These are phyloP conservation scores for Lichtheimia corymbifera DNA, from an alignment of 371 early-diverging fungal species.

Conservation along the genomic window DNA sequence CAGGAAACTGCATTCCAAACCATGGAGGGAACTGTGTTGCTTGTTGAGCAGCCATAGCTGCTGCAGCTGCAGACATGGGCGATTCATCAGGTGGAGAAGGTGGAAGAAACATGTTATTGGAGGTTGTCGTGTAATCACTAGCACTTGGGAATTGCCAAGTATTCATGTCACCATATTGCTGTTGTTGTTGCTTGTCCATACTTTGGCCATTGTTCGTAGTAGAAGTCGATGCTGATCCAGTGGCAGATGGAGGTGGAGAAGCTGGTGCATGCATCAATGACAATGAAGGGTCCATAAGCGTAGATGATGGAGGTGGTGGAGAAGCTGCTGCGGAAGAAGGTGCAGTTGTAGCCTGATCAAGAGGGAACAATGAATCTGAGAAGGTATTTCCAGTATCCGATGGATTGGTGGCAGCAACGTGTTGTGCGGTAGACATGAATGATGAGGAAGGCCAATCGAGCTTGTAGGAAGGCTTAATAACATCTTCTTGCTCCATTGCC, in stretches of 20 bases:
- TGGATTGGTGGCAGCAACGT: too few species aligned
- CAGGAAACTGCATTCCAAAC: slow-evolving; percentile 9
- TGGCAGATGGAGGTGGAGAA: neutral
- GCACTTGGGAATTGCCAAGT: neutral
- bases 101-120: slow-evolving; percentile 8
- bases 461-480: neutral
- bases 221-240: neutral
- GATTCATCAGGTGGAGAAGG: slow-evolving; percentile 15
- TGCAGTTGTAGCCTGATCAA: too few species aligned
- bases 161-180: neutral
- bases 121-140: neutral
- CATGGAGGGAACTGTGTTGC: slow-evolving; percentile 8
- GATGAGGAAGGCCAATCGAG: neutral
- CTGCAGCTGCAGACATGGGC: neutral
- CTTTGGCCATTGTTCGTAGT: neutral
- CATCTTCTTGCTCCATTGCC: slow-evolving; percentile 3
- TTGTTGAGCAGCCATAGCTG: neutral
- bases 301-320: neutral
- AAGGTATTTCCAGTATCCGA: too few species aligned
- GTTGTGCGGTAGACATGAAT: too few species aligned
- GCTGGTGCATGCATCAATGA: neutral
- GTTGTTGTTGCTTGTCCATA: neutral
- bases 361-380: too few species aligned
- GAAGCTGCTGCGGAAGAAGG: neutral
- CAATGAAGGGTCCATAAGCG: neutral